Evolutionary conservation across 2,329 filamentous ascomycete species (phyloP), one percentile per base, ranked within the genome.

Genomic region (Colletotrichum sp.): DNA sequence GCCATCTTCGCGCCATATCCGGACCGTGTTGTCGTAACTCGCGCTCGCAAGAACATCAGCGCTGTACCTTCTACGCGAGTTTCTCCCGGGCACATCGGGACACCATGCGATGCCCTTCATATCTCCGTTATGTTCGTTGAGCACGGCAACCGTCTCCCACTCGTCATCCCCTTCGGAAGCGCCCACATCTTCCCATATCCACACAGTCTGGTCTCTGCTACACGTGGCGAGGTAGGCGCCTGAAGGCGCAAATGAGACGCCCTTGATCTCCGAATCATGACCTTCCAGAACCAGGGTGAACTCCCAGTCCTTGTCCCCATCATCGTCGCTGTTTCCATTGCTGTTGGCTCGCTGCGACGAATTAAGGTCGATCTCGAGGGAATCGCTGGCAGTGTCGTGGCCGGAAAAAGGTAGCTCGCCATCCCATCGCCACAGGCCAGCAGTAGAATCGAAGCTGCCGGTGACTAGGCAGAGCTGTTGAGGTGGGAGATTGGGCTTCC

Each of bases 171-270:
- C 94, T 79, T 94, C 93, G 71, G 87, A 86, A 10, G 86, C 86
- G 52, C 91, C 91, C 70, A 98, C 91, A 83, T 99, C 97, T 85
- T 99, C 97, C 97, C 97, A 99, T 80, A 99, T 95, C 97, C 97
- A 99, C 21, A 99, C 95, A 18, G 92, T 94, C 87, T 99, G 99
- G 84, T 99, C 97, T 65, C 97, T 91, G 69, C 93, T 94, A 85
- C 96, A 98, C 0, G 96, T 98, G 8, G 97, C 97, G 6, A 99
- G 90, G 80, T 95, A 93, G 77, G 94, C 92, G 1, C 94, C 94
- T 0, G 91, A 92, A 0, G 94, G 93, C 21, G 90, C 93, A 86
- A 96, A 98, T 3, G 91, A 89, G 77, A 96, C 92, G 34, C 91
- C 88, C 88, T 98, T 94, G 88, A 99, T 94, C 85, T 99, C 97